Evolutionary conservation across 306 rosid genomes (phyloP), one percentile per base, ranked within the genome.

Genomic region (Prunus mume): DNA sequence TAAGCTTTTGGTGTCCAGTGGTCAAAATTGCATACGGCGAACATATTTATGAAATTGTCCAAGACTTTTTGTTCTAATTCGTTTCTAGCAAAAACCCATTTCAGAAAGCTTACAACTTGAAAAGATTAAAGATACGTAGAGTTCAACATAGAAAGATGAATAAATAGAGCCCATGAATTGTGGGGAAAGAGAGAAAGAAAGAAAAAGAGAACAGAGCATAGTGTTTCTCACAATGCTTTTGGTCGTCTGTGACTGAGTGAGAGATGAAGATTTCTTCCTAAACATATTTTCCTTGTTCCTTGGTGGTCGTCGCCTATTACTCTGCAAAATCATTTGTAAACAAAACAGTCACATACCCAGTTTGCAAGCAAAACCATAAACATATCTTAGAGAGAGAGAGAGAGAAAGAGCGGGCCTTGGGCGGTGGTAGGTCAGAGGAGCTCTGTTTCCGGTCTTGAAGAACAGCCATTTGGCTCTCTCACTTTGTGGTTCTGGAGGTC

Each of bases 211-310:
- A 78, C 56, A 51, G 17, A 51, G 6, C 3, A 19, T 8, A 63
- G 45, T 30, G 47, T 4, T 58, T 72, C 73, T 74, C 55, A 69
- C 80, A 32, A 63, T 68, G 55, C 15, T 71, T 30, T 65, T 4
- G 71, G 75, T 5, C 9, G 11, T 18, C 22, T 2, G 62, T 27
- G 54, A 8, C 34, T 2, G 50, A 18, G 62, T 34, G 46, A 65
- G 27, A 2, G 50, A 34, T 30, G 66, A 34, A 12, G 70, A 13
- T 25, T 51, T 62, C 67, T 24, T 70, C 38, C 61, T 38, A 15
- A 75, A 24, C 34, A 67, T 18, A 47, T 7, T 67, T 66, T 52
- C 84, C 18, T 15, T 22, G 52, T 61, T 69, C 70, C 56, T 76
- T 14, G 74, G 56, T 60, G 11, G 68, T 67, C 19, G 32, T 18